Evolutionary conservation across 2,329 filamentous ascomycete species (phyloP).

Genomic region (Chalaropsis thielavioides): DNA sequence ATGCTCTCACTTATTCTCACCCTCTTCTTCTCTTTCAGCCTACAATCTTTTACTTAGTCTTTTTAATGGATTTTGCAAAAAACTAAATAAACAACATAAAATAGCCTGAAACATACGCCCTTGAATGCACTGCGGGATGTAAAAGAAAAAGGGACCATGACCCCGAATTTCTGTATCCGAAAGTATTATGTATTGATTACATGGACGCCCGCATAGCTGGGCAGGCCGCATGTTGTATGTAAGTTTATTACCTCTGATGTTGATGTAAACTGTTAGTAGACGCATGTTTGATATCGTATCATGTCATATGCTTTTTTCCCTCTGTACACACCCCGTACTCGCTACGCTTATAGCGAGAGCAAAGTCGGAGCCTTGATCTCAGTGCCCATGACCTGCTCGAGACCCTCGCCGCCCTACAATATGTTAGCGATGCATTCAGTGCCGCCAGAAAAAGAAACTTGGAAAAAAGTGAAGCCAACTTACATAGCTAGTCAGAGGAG

Average conservation of each 20-base stretch:
- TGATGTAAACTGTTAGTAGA: not conserved
- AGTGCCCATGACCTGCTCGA: conserved; percentile 41
- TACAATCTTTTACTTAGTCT: conserved; percentile 1
- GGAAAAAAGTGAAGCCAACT: conserved; percentile 31
- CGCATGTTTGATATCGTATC: not conserved
- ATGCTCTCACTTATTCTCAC: not conserved
- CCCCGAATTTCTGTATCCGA: not conserved
- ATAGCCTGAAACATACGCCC: not conserved
- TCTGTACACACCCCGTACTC: not conserved
- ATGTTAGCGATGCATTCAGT: not conserved
- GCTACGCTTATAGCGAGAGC: conserved; percentile 22
- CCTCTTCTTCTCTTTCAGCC: conserved; percentile 5
- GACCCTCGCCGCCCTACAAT: conserved; percentile 44
- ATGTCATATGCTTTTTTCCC: not conserved
- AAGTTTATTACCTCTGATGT: not conserved
- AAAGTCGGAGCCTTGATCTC: conserved; percentile 39
- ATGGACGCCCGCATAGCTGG: not conserved
- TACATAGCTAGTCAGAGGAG: conserved; percentile 89
- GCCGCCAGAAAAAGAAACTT: conserved; percentile 9
- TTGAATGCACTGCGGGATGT: too few species aligned
- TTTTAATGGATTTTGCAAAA: conserved; percentile 5
- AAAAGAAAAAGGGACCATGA: too few species aligned
- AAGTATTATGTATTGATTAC: not conserved
- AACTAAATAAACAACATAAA: not conserved
- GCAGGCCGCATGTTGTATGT: not conserved